Evolutionary conservation across 1,284 basidiomycete species (phyloP).

Genomic region (Heterobasidion irregulare): DNA sequence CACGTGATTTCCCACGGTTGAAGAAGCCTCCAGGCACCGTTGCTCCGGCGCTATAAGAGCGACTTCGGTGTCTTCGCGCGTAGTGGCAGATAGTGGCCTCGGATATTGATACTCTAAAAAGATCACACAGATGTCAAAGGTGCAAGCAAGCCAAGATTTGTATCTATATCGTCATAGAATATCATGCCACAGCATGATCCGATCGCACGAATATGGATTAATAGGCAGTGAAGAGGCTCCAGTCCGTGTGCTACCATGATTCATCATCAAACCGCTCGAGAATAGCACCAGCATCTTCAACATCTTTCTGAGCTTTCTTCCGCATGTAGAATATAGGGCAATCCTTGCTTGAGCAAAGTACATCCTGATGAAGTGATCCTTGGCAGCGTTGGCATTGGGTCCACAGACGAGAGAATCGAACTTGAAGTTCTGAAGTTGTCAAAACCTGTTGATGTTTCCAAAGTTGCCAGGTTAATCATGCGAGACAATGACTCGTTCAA

Average conservation of each 20-base stretch:
- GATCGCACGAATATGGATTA: no score
- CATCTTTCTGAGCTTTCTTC: conserved; percentile 95
- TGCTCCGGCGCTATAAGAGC: no score
- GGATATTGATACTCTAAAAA: no score
- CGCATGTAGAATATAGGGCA: conserved; percentile 98
- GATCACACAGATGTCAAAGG: no score
- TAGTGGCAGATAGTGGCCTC: no score
- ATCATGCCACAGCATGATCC: no score
- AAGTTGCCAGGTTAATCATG: neutral
- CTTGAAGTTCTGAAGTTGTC: conserved; percentile 71
- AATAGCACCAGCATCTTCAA: conserved; percentile 71
- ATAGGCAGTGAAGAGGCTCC: no score
- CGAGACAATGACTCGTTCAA: neutral
- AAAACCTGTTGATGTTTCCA: conserved; percentile 26
- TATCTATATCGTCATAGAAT: no score
- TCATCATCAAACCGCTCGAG: conserved; percentile 80
- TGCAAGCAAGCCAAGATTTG: no score
- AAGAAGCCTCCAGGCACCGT: neutral
- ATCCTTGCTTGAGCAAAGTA: conserved; percentile 93
- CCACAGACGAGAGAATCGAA: conserved; percentile 90
- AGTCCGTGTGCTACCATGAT: conserved; percentile 34
- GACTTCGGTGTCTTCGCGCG: no score
- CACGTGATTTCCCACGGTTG: neutral
- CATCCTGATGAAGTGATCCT: conserved; percentile 93
- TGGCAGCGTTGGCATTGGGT: conserved; percentile 97